phyloP scores from a whole-genome alignment of 2,329 filamentous ascomycete species.

The Claviceps sp. region DNA sequence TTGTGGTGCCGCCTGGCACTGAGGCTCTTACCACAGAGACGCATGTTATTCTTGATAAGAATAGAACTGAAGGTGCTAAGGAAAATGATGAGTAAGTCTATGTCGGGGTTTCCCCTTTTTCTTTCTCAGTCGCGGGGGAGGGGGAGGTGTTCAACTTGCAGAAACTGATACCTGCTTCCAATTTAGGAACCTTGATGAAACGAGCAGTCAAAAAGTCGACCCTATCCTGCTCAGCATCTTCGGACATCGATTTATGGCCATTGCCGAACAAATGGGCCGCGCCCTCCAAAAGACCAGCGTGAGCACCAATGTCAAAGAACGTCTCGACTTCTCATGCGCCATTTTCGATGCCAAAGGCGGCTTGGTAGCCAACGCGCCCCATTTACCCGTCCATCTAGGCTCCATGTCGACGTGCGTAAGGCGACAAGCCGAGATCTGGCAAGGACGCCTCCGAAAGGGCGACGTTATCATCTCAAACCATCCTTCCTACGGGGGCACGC shows the following conservation, averaged over 20 bases:
- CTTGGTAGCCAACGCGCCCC: slow-evolving; percentile 65
- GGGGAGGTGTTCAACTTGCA: too few species aligned
- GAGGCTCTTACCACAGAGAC: slow-evolving; percentile 69
- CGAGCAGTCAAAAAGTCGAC: slow-evolving; percentile 35
- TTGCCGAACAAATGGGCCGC: slow-evolving; percentile 73
- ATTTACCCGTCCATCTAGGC: slow-evolving; percentile 67
- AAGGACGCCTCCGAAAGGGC: slow-evolving; percentile 60
- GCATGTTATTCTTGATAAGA: slow-evolving; percentile 76
- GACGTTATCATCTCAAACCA: slow-evolving; percentile 78
- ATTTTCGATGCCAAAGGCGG: slow-evolving; percentile 65
- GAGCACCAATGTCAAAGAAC: slow-evolving; percentile 70
- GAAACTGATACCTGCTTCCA: neutral
- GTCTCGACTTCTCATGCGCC: slow-evolving; percentile 71
- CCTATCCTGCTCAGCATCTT: slow-evolving; percentile 72
- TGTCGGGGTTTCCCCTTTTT: too few species aligned
- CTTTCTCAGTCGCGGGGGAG: too few species aligned
- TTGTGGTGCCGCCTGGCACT: slow-evolving; percentile 71
- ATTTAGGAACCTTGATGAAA: slow-evolving; percentile 8
- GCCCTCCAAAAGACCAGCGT: slow-evolving; percentile 70
- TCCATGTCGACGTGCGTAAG: slow-evolving; percentile 73
- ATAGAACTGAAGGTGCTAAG: slow-evolving; percentile 36
- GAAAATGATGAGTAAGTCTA: slow-evolving; percentile 16
- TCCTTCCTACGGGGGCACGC: slow-evolving; percentile 70
- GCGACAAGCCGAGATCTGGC: slow-evolving; percentile 68
- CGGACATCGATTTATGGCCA: slow-evolving; percentile 73